These are phyloP conservation scores for Kandelia obovata DNA, from an alignment of 345 rosid species.

Conservation along the genomic window DNA sequence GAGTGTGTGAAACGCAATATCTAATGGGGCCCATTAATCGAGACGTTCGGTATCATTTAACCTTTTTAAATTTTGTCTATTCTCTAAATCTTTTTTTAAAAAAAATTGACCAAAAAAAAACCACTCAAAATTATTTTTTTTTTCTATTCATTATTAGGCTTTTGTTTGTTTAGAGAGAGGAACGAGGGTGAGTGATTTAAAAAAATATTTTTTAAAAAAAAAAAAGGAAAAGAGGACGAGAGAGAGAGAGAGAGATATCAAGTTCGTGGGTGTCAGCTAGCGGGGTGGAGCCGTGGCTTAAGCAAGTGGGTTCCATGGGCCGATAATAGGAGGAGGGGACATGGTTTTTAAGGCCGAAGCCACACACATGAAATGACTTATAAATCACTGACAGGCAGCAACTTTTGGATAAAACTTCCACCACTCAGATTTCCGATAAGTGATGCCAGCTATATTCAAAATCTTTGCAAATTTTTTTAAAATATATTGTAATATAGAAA, in stretches of 20 bases:
- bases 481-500: no score
- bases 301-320: slow-evolving; percentile 1
- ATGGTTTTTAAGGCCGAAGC: background rate
- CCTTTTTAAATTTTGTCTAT: background rate
- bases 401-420: no score
- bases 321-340: background rate
- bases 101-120: no score
- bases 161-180: no score
- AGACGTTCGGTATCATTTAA: background rate
- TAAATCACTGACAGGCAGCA: background rate
- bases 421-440: no score
- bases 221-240: background rate
- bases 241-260: background rate
- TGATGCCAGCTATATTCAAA: no score
- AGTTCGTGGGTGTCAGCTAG: background rate
- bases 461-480: no score
- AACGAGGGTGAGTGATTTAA: no score
- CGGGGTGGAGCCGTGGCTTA: background rate
- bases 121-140: no score
- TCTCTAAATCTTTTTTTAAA: background rate
- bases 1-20: no score
- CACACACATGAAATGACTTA: background rate
- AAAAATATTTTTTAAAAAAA: no score
- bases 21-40: slow-evolving; percentile 11
- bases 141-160: no score